These are phyloP conservation scores for Gentiana straminea DNA, from an alignment of 257 asterid species.

Conservation along the genomic window DNA sequence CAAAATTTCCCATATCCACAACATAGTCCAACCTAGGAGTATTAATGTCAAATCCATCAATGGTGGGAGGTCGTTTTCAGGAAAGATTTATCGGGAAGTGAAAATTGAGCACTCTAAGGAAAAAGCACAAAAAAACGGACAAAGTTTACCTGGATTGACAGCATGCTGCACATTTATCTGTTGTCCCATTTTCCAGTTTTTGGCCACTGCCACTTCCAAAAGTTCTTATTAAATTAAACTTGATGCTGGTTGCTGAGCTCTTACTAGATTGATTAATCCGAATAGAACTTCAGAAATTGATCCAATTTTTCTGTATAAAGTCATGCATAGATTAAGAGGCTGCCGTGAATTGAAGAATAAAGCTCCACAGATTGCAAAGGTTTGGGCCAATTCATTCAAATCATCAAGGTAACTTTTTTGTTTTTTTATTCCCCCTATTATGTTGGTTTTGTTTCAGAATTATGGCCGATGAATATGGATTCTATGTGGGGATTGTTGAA, in stretches of 20 bases:
- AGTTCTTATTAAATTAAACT: too few relatives aligned
- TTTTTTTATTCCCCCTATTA: not conserved
- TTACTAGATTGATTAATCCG: not conserved
- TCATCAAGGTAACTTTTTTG: conserved; percentile 29
- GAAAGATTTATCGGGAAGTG: too few relatives aligned
- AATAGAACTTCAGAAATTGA: not conserved
- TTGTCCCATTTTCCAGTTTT: too few relatives aligned
- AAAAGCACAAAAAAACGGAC: too few relatives aligned
- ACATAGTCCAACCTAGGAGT: too few relatives aligned
- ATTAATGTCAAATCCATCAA: too few relatives aligned
- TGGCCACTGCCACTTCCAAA: too few relatives aligned
- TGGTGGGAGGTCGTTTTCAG: too few relatives aligned
- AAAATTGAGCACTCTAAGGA: too few relatives aligned
- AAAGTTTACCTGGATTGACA: too few relatives aligned
- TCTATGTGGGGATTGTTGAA: not conserved
- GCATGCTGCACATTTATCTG: too few relatives aligned
- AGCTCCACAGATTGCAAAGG: conserved; percentile 16
- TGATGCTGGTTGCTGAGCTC: not conserved
- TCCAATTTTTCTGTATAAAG: conserved; percentile 4
- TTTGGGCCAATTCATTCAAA: conserved; percentile 14
- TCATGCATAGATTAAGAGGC: conserved; percentile 31
- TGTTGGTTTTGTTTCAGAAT: not conserved
- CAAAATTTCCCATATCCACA: too few relatives aligned
- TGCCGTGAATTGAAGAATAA: conserved; percentile 27
- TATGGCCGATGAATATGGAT: not conserved